Evolutionary conservation across 805 yeast genomes (phyloP).

Genomic region (Metschnikowia lachancei): DNA sequence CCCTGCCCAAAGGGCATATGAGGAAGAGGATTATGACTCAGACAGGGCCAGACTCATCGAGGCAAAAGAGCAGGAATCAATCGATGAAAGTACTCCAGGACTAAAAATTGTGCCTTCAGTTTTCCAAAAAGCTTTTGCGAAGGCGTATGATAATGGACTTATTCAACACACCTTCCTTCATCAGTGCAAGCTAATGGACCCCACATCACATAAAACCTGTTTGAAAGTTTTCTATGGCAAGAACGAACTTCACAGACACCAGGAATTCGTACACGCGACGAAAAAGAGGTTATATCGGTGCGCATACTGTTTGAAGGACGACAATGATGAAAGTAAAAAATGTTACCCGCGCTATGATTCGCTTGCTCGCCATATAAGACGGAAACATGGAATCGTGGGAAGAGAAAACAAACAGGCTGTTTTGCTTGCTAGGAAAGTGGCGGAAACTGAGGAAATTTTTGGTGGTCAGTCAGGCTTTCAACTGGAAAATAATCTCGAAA

Average conservation of each 20-base stretch:
- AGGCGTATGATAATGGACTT: constrained; percentile 12
- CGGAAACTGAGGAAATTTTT: constrained; percentile 21
- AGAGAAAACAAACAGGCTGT: constrained; percentile 45
- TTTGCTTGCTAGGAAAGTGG: constrained; percentile 43
- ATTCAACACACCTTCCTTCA: constrained; percentile 24
- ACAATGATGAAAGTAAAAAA: constrained; percentile 34
- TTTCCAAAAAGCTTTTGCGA: constrained; percentile 13
- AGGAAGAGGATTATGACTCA: constrained; percentile 10
- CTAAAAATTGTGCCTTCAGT: constrained; percentile 13
- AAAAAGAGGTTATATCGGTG: constrained; percentile 42
- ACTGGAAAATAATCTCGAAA: not conserved
- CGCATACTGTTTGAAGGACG: constrained; percentile 33
- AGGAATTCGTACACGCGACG: constrained; percentile 47
- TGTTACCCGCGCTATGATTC: constrained; percentile 46
- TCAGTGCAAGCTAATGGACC: constrained; percentile 41
- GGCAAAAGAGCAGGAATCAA: constrained; percentile 1
- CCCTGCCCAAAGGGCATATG: constrained; percentile 7
- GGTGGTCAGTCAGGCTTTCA: not conserved
- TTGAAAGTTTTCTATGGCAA: constrained; percentile 43
- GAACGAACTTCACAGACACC: constrained; percentile 43
- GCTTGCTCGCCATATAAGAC: constrained; percentile 41
- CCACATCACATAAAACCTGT: constrained; percentile 31
- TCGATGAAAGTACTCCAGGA: constrained; percentile 1
- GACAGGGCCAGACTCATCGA: constrained; percentile 8
- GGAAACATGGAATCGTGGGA: constrained; percentile 45